Evolutionary conservation across 306 rosid species (phyloP).

Genomic region (Dryas alaskensis): DNA sequence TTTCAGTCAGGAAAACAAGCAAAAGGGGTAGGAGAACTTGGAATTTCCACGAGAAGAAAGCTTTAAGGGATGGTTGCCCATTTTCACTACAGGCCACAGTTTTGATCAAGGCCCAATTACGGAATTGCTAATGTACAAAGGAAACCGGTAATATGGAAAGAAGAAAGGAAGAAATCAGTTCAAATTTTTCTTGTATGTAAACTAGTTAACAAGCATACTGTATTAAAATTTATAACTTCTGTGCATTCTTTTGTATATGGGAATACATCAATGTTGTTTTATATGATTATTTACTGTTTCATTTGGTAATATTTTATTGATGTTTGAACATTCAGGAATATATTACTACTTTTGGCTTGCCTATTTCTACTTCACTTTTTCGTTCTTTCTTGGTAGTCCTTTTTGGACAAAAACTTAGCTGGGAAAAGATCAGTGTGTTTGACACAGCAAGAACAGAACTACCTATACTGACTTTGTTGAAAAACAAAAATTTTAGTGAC

Average conservation of each 20-base stretch:
- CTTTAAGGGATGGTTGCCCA: slow-evolving; percentile 15
- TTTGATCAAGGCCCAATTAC: slow-evolving; percentile 39
- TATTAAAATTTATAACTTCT: slow-evolving; percentile 21
- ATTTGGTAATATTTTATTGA: neutral
- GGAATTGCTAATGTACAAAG: slow-evolving; percentile 22
- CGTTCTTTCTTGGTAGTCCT: neutral
- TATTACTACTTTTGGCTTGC: neutral
- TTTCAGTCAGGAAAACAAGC: slow-evolving; percentile 15
- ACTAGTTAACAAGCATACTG: slow-evolving; percentile 25
- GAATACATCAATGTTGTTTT: slow-evolving; percentile 31
- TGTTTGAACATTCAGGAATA: neutral
- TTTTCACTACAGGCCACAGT: slow-evolving; percentile 36
- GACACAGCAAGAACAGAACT: too few species aligned
- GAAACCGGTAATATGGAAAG: slow-evolving; percentile 1
- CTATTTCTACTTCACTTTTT: neutral
- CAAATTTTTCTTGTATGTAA: slow-evolving; percentile 27
- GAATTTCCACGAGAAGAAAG: slow-evolving; percentile 26
- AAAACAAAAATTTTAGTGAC: too few species aligned
- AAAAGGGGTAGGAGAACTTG: slow-evolving; percentile 8
- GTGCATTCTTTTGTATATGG: slow-evolving; percentile 56
- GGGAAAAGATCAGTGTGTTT: too few species aligned
- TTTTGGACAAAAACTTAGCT: too few species aligned
- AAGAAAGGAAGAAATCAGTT: slow-evolving; percentile 1
- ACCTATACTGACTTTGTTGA: too few species aligned
- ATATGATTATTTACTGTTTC: slow-evolving; percentile 14